A percentile compares a stretch with the other conserved stretches of the same genome.
Conservation (phyloP, 495 filamentous ascomycete genomes). For the Penicillium waksmanii region DNA sequence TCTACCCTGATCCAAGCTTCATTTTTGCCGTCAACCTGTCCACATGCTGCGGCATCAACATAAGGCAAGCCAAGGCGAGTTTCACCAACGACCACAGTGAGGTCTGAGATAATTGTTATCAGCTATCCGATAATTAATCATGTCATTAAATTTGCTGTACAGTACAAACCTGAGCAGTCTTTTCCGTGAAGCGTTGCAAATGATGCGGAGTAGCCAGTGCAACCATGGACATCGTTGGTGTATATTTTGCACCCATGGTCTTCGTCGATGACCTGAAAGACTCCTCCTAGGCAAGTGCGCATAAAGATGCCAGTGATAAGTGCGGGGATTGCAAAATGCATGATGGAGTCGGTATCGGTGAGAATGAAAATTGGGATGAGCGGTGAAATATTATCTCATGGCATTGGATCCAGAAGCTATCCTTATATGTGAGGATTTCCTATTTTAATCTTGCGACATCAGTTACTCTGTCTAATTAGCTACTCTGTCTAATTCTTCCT, state of each 20-base stretch:
- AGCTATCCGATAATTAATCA: background rate
- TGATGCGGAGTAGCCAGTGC: constrained; percentile 9
- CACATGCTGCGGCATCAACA: constrained; percentile 4
- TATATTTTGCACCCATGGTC: constrained; percentile 7
- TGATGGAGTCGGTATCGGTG: background rate
- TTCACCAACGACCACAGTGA: background rate
- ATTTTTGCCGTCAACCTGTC: background rate
- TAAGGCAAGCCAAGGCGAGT: background rate
- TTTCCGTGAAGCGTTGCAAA: constrained; percentile 9
- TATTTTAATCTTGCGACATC: too few relatives aligned
- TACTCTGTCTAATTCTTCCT: too few relatives aligned
- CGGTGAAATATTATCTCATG: background rate
- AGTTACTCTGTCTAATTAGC: too few relatives aligned
- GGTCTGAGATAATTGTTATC: background rate
- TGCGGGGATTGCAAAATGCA: background rate
- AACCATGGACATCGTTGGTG: constrained; percentile 6
- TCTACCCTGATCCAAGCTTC: constrained; percentile 11
- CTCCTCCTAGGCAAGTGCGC: background rate
- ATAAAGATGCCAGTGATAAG: constrained; percentile 1
- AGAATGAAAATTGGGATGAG: too few relatives aligned
- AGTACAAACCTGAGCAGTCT: constrained; percentile 4
- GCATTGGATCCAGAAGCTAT: background rate
- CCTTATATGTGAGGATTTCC: too few relatives aligned
- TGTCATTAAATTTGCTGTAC: background rate
- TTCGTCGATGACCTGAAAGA: constrained; percentile 11